Percentiles rank a stretch among this genome's conserved stretches.
These are phyloP conservation scores for Quercus gilva DNA, from an alignment of 306 rosid species.

Conservation along the genomic window DNA sequence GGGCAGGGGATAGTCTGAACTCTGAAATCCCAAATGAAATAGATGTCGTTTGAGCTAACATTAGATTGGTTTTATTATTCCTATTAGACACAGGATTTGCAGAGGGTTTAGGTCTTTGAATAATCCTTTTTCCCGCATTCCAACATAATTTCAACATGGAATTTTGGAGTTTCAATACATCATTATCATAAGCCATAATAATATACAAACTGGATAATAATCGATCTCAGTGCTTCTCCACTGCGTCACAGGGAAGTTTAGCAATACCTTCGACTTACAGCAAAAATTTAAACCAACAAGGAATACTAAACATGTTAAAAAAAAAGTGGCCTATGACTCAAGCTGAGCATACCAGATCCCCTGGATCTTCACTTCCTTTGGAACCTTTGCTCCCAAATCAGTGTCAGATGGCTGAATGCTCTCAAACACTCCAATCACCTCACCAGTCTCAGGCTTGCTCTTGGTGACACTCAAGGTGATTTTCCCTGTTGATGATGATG, in stretches of 20 bases:
- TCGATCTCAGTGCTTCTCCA: slow-evolving; percentile 19
- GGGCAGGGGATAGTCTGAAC: too few relatives aligned
- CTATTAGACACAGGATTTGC: too few relatives aligned
- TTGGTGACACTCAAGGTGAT: slow-evolving; percentile 80
- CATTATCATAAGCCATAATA: slow-evolving; percentile 22
- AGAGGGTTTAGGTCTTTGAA: too few relatives aligned
- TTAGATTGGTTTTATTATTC: too few relatives aligned
- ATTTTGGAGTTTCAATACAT: slow-evolving; percentile 19
- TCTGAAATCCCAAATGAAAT: too few relatives aligned
- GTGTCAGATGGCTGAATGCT: slow-evolving; percentile 94
- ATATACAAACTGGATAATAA: slow-evolving; percentile 37
- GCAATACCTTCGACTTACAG: slow-evolving; percentile 34
- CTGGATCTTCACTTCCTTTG: slow-evolving; percentile 92
- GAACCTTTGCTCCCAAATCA: slow-evolving; percentile 93
- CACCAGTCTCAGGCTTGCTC: slow-evolving; percentile 89
- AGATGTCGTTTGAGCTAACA: too few relatives aligned
- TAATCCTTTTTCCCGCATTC: background rate
- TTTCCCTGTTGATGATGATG: slow-evolving; percentile 72
- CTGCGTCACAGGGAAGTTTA: slow-evolving; percentile 33
- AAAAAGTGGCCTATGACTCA: slow-evolving; percentile 42
- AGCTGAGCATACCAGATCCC: slow-evolving; percentile 99
- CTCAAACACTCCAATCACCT: slow-evolving; percentile 89
- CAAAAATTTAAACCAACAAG: slow-evolving; percentile 40
- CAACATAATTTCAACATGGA: background rate
- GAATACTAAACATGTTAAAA: slow-evolving; percentile 8